Evolutionary conservation across 2,329 filamentous ascomycete species (phyloP).

Genomic region (Verruconis gallopava): DNA sequence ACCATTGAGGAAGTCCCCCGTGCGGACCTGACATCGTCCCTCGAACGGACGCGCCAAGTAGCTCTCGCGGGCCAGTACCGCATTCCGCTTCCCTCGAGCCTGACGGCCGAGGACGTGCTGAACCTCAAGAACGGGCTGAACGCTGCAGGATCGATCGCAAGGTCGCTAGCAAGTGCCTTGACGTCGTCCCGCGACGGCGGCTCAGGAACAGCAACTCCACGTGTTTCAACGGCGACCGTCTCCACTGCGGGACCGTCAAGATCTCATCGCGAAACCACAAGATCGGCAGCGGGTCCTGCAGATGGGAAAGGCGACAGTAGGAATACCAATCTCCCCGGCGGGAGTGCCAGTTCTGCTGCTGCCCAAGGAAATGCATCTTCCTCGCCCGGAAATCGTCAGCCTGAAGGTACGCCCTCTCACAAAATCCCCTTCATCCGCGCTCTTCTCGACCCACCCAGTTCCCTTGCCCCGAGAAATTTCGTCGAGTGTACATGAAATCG

Average conservation of each 20-base stretch:
- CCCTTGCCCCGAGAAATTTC: too few relatives aligned
- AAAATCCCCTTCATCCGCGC: too few relatives aligned
- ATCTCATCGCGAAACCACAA: background rate
- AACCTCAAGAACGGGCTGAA: background rate
- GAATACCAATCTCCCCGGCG: background rate
- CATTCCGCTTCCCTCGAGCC: background rate
- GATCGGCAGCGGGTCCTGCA: too few relatives aligned
- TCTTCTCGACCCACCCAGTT: too few relatives aligned
- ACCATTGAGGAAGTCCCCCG: background rate
- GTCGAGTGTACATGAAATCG: too few relatives aligned
- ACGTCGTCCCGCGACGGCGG: background rate
- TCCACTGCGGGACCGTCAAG: background rate
- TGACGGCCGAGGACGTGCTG: background rate
- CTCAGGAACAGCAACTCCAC: background rate
- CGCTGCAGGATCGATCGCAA: background rate
- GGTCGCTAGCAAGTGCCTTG: background rate
- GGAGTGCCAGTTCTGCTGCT: too few relatives aligned
- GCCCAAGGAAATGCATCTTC: background rate
- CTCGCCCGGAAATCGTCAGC: background rate
- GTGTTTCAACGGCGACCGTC: too few relatives aligned
- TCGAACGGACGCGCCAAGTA: background rate
- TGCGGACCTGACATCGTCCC: background rate
- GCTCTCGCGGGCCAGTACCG: background rate
- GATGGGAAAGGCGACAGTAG: too few relatives aligned
- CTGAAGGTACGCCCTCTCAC: background rate